Evolutionary conservation across 2,329 filamentous ascomycete species (phyloP).

Genomic region (Thelonectria discophora): DNA sequence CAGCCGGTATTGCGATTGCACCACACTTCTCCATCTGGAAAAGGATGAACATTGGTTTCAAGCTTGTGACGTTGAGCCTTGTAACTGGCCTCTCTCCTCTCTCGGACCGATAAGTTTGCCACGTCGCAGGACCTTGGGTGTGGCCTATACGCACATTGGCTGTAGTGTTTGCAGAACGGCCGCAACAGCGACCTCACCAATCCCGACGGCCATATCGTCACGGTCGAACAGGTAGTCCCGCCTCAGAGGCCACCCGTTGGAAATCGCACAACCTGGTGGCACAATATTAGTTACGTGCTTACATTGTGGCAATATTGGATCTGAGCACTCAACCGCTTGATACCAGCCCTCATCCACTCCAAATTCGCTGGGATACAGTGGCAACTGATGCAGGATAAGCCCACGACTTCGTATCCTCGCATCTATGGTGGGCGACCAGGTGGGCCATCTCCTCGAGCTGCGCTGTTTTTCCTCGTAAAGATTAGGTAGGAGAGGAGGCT

Average conservation of each 20-base stretch:
- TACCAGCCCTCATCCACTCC: constrained; percentile 1
- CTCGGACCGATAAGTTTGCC: neutral
- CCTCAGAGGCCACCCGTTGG: neutral
- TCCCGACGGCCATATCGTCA: neutral
- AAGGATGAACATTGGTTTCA: neutral
- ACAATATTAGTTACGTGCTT: neutral
- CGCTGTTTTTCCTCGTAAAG: constrained; percentile 13
- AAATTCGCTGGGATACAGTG: neutral
- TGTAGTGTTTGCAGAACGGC: neutral
- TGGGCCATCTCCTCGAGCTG: constrained; percentile 12
- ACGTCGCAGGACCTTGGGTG: neutral
- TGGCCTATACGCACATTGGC: neutral
- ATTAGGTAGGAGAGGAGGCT: constrained; percentile 14
- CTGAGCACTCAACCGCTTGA: neutral
- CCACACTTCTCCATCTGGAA: neutral
- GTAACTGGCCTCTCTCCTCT: neutral
- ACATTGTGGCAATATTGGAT: constrained; percentile 6
- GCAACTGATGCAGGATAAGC: constrained; percentile 1
- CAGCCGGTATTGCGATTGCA: neutral
- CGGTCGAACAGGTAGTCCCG: neutral
- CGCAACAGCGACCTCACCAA: neutral
- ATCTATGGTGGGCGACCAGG: constrained; percentile 11
- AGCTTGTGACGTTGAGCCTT: neutral
- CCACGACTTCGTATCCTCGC: constrained; percentile 12
- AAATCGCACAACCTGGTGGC: neutral